Conservation (phyloP, 73 alveolate genomes). For the Tetrahymena thermophila region DNA sequence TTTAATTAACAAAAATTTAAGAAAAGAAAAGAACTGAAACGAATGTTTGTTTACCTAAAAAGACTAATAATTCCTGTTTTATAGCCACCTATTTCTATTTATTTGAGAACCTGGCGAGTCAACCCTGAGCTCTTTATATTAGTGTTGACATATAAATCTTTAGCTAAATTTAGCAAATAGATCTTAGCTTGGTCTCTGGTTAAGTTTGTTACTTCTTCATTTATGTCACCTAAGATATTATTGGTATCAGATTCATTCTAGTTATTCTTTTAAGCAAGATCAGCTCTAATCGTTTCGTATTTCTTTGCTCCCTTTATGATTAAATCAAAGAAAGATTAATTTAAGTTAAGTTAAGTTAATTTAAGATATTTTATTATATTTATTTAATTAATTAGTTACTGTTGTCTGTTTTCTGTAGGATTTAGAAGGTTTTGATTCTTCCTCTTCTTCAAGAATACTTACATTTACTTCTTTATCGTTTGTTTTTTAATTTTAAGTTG, state of each 20-base stretch:
- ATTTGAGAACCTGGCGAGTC: neutral
- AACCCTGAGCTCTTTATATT: neutral
- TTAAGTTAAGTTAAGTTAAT: too few species aligned
- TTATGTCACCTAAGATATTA: neutral
- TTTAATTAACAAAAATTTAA: too few species aligned
- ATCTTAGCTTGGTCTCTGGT: neutral
- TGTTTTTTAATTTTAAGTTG: neutral
- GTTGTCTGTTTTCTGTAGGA: neutral
- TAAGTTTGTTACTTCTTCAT: neutral
- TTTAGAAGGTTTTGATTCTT: neutral
- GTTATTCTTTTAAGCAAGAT: neutral
- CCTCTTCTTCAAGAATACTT: neutral
- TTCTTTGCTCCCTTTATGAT: neutral
- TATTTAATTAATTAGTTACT: neutral
- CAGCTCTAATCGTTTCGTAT: neutral
- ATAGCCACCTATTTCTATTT: neutral
- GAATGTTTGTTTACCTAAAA: neutral
- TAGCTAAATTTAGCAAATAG: neutral
- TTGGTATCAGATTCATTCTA: neutral
- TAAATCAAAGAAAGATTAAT: neutral
- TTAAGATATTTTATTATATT: too few species aligned
- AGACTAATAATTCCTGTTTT: neutral
- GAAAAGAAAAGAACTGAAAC: too few species aligned
- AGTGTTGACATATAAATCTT: neutral
- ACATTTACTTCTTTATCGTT: neutral